These are phyloP conservation scores for Volvox reticuliferus DNA, from an alignment of 139 green algal genomes.

Conservation along the genomic window DNA sequence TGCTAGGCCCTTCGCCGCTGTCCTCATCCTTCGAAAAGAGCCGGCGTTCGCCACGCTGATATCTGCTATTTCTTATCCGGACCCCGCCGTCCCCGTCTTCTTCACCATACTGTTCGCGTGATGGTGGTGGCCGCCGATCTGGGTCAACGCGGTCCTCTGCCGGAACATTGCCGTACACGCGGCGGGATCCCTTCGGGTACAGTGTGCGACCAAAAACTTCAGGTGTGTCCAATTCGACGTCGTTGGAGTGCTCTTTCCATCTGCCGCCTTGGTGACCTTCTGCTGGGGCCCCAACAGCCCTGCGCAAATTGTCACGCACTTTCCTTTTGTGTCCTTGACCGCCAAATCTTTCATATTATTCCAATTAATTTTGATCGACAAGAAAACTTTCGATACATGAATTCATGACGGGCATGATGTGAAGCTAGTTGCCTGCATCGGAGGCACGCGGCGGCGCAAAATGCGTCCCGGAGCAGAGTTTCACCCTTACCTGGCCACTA, in stretches of 20 bases:
- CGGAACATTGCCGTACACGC: neutral
- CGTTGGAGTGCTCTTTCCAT: neutral
- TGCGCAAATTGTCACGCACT: neutral
- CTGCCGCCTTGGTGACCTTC: neutral
- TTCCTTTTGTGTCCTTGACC: too few species aligned
- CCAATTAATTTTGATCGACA: too few species aligned
- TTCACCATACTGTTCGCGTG: neutral
- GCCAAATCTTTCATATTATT: too few species aligned
- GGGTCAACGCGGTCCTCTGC: too few species aligned
- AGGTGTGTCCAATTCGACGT: neutral
- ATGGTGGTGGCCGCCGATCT: too few species aligned
- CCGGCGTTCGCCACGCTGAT: neutral
- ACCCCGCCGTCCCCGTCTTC: neutral
- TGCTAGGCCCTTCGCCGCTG: slow-evolving; percentile 1
- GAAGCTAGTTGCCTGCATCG: too few species aligned
- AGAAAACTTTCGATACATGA: too few species aligned
- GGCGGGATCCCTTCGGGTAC: neutral
- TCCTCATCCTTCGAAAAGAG: neutral
- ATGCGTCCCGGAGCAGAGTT: neutral
- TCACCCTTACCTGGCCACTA: neutral
- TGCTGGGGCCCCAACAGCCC: neutral
- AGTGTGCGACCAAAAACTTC: neutral
- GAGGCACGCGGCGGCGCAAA: neutral
- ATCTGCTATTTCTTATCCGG: neutral
- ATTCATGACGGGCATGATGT: too few species aligned